phyloP scores from a whole-genome alignment of 345 rosid genomes.

The Bruguiera parviflora region DNA sequence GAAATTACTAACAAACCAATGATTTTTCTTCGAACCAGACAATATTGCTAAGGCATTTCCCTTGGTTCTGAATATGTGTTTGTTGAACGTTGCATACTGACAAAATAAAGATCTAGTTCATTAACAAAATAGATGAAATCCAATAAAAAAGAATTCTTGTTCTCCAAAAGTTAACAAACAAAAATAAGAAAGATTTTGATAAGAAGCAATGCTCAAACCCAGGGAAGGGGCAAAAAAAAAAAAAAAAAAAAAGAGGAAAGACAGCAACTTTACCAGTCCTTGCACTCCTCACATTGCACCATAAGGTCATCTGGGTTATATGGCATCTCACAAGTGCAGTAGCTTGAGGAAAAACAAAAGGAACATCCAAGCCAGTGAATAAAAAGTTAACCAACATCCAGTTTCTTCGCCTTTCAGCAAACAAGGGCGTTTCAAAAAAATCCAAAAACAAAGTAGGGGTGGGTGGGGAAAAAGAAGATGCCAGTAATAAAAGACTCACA shows the following conservation, averaged over 20 bases:
- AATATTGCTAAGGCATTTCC: neutral
- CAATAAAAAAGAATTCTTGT: neutral
- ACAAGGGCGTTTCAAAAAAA: neutral
- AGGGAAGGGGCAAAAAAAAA: neutral
- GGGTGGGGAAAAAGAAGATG: neutral
- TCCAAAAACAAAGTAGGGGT: neutral
- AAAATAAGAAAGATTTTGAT: neutral
- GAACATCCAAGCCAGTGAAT: neutral
- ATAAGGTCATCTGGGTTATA: constrained; percentile 88
- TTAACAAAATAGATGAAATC: neutral
- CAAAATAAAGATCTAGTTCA: neutral
- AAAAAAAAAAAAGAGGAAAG: neutral
- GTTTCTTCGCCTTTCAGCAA: neutral
- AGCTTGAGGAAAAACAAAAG: constrained; percentile 41
- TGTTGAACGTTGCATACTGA: neutral
- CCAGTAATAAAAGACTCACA: constrained; percentile 47
- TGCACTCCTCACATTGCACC: constrained; percentile 94
- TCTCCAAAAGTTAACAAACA: neutral
- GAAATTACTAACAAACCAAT: neutral
- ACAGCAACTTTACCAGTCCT: constrained; percentile 61
- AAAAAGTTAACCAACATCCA: neutral
- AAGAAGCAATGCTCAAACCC: no score
- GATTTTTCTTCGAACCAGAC: neutral
- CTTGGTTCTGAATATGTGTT: neutral
- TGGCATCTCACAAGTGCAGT: constrained; percentile 94